Evolutionary conservation across 345 rosid species (phyloP).

Genomic region (Gossypium turneri): DNA sequence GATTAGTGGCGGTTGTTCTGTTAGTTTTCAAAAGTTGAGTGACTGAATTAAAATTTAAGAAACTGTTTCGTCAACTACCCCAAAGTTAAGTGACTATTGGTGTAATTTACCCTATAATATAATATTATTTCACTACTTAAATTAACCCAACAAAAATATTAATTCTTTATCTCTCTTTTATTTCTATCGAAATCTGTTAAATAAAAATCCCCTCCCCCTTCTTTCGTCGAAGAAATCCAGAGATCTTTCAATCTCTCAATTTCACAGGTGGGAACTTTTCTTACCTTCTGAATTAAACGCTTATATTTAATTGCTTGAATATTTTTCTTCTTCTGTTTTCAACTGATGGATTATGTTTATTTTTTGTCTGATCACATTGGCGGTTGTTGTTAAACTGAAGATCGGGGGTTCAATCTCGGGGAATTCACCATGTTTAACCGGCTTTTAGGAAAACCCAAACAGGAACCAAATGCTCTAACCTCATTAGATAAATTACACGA

Average conservation of each 20-base stretch:
- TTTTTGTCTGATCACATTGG: constrained; percentile 6
- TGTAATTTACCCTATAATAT: too few relatives aligned
- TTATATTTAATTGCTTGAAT: too few relatives aligned
- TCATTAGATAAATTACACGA: constrained; percentile 72
- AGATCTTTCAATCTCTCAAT: neutral
- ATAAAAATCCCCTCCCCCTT: neutral
- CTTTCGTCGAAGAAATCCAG: neutral
- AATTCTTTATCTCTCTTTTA: neutral
- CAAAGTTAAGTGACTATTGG: fast-evolving
- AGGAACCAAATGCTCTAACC: constrained; percentile 63
- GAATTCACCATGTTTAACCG: constrained; percentile 66
- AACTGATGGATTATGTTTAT: constrained; percentile 14
- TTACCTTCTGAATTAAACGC: neutral
- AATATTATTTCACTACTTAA: neutral
- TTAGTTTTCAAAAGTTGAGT: too few relatives aligned
- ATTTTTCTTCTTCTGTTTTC: neutral
- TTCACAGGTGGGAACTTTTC: constrained; percentile 8
- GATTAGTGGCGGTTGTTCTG: too few relatives aligned
- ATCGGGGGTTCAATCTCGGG: constrained; percentile 27
- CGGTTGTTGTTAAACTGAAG: constrained; percentile 21
- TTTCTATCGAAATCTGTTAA: neutral
- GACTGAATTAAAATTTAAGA: fast-evolving
- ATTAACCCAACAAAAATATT: neutral
- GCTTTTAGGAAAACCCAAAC: constrained; percentile 83
- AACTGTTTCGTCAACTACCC: fast-evolving